Evolutionary conservation across 2,329 filamentous ascomycete species (phyloP), one percentile per base, ranked within the genome.

Genomic region (Alternaria conjuncta): DNA sequence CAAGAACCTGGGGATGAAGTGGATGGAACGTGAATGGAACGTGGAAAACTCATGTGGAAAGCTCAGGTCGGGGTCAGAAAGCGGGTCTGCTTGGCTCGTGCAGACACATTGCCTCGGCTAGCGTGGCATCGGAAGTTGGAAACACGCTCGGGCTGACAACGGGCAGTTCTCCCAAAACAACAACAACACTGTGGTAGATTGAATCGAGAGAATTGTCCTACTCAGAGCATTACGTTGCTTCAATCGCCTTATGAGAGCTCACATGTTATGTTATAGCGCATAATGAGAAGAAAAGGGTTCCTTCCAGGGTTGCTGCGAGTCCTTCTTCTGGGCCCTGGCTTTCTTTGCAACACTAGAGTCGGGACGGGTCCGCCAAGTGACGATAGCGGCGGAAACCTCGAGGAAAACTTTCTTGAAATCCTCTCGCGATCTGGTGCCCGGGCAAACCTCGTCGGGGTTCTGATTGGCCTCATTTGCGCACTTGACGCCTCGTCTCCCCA

Each of bases 341-440:
- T 41, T 41, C 36, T 18, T 18, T 41, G 36, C 36, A 41, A 41
- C 36, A 15, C 45, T 51, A 46, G 21, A 57, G 56, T 11, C 45
- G 59, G 62, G 49, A 44, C 23, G 43, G 45, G n/a, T 12, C 63
- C 59, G 59, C 50, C 13, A 26, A 45, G 26, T 15, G 45, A 23
- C 45, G 9, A 47, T 71, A 70, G 69, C 60, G 67, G 69, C 69
- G 69, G 65, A 26, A 67, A 71, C 9, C 18, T n/a, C 15, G 7
- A 36, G 32, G 32, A 36, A 36, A 36, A 0, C 32, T 36, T n/a
- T 36, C 15, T n/a, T n/a, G 36, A 61, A 71, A 66, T 66, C 65
- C 57, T 65, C 65, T 64, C 50, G 43, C 43, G 25, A 28, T 30
- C 45, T 53, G 50, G 51, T 49, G 28, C 23, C 47, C 28, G 28